Conservation (phyloP, 148 eudicot genomes). For the Silene conica region DNA sequence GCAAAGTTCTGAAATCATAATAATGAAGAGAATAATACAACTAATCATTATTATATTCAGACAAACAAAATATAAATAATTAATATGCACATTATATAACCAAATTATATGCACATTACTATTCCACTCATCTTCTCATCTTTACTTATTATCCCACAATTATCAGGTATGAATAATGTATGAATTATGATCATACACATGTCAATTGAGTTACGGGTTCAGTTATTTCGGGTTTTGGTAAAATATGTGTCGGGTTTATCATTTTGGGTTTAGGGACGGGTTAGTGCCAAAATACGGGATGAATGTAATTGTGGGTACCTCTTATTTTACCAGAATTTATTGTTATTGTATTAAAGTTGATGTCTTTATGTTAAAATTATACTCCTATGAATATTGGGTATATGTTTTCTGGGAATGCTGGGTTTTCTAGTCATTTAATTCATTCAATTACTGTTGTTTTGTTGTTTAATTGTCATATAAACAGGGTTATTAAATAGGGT, state of each 20-base stretch:
- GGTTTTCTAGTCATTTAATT: too few relatives aligned
- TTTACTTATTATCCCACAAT: too few relatives aligned
- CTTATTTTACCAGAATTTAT: not conserved
- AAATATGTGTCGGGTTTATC: too few relatives aligned
- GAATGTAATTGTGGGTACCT: not conserved
- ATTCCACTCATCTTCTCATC: not conserved
- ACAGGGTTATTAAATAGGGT: not conserved
- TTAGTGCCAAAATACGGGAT: not conserved
- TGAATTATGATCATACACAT: too few relatives aligned
- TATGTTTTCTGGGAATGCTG: not conserved
- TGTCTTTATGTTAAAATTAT: not conserved
- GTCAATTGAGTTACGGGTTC: too few relatives aligned
- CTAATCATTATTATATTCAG: not conserved
- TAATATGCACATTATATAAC: not conserved
- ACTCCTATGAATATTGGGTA: not conserved
- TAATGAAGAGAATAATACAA: not conserved
- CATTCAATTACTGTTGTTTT: not conserved
- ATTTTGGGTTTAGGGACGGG: too few relatives aligned
- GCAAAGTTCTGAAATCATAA: not conserved
- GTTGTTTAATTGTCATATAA: not conserved
- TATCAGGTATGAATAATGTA: too few relatives aligned
- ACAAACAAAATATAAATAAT: not conserved
- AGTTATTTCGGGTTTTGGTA: not conserved
- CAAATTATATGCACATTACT: not conserved
- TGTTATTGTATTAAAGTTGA: not conserved